These are phyloP conservation scores for Candida ortonii DNA, from an alignment of 805 yeast species.

Conservation along the genomic window DNA sequence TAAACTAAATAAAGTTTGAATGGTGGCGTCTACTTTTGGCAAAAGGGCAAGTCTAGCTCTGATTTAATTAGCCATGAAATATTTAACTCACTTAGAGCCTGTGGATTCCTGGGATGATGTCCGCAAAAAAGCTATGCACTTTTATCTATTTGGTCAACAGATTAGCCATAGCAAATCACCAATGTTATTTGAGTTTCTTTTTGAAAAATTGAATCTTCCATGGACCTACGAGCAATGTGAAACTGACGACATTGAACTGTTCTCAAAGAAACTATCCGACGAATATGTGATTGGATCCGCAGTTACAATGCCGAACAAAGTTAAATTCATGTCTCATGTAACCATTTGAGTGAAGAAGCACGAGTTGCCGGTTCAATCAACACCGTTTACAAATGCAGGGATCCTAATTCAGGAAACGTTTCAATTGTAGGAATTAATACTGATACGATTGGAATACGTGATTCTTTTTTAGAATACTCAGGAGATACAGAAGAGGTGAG, in stretches of 20 bases:
- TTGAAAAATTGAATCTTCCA: conserved; percentile 4
- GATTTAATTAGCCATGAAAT: no score
- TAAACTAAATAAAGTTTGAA: no score
- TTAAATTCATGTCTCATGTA: conserved; percentile 6
- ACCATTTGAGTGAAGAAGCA: conserved; percentile 9
- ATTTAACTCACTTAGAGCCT: no score
- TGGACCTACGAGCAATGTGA: conserved; percentile 8
- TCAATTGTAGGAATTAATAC: conserved; percentile 10
- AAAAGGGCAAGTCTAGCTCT: no score
- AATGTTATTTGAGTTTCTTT: conserved; percentile 6
- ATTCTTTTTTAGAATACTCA: conserved; percentile 8
- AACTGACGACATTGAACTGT: conserved; percentile 6
- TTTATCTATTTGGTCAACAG: conserved; percentile 8
- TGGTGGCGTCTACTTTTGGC: no score
- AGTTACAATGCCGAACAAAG: conserved; percentile 13
- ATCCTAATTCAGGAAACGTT: conserved; percentile 3
- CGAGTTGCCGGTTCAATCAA: conserved; percentile 10
- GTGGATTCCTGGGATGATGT: conserved; percentile 7
- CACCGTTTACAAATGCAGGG: conserved; percentile 8
- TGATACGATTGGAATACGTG: conserved; percentile 11
- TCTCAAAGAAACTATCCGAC: conserved; percentile 2
- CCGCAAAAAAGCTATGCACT: conserved; percentile 1
- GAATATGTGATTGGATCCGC: conserved; percentile 10
- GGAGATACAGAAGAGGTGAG: conserved; percentile 2
- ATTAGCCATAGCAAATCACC: conserved; percentile 11